Evolutionary conservation across 2,329 filamentous ascomycete species (phyloP).

Genomic region (Diaporthe sp.): DNA sequence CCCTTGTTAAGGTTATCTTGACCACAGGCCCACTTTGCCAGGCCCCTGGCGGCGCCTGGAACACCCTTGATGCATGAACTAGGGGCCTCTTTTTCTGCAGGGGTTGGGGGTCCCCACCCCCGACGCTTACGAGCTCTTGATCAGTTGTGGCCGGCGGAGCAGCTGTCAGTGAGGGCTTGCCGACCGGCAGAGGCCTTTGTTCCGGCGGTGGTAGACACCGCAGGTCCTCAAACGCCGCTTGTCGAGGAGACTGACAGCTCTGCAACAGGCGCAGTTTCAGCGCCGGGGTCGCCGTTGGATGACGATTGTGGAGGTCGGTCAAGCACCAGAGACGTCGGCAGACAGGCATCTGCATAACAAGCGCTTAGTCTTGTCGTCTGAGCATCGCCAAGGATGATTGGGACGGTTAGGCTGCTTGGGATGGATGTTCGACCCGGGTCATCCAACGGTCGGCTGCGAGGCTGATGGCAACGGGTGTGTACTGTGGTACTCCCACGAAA

Average conservation of each 20-base stretch:
- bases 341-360: conserved; percentile 28
- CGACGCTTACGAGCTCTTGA: conserved; percentile 17
- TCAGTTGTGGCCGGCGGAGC: conserved; percentile 12
- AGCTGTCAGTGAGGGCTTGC: conserved; percentile 32
- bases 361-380: conserved; percentile 19
- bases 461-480: not conserved
- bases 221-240: conserved; percentile 39
- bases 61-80: conserved; percentile 27
- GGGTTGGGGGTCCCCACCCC: conserved; percentile 10
- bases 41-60: conserved; percentile 25
- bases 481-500: conserved; percentile 18
- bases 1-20: conserved; percentile 39
- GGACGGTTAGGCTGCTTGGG: conserved; percentile 4
- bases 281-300: conserved; percentile 31
- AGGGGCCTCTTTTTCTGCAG: not conserved
- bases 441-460: not conserved
- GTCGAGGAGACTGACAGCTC: conserved; percentile 34
- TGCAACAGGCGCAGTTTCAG: conserved; percentile 41
- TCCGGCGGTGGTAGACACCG: conserved; percentile 14
- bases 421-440: conserved; percentile 14
- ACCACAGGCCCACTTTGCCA: conserved; percentile 3
- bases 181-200: conserved; percentile 27
- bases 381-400: conserved; percentile 22
- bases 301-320: conserved; percentile 26
- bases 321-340: conserved; percentile 30